Percentiles rank a stretch among this genome's conserved stretches.
Evolutionary conservation across 2,329 filamentous ascomycete species (phyloP).

Genomic region (Fusarium coicis): DNA sequence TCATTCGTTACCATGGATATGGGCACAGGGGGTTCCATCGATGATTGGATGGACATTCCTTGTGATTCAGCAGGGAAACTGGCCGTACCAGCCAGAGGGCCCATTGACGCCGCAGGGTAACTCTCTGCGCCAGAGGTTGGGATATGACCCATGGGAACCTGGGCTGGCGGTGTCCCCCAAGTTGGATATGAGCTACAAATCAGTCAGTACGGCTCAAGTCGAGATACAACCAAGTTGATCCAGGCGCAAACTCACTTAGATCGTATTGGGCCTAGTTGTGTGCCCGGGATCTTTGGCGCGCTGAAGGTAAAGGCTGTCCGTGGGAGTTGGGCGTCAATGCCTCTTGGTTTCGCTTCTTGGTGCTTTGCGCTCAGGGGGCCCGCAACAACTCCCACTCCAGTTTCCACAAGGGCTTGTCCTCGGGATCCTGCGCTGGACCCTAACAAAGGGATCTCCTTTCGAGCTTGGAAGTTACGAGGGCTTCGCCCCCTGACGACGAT

Average conservation of each 20-base stretch:
- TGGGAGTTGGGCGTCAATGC: conserved; percentile 65
- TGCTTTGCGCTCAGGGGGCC: conserved; percentile 66
- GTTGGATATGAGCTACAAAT: conserved; percentile 64
- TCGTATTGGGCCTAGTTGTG: conserved; percentile 63
- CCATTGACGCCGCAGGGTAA: conserved; percentile 64
- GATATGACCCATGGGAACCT: conserved; percentile 60
- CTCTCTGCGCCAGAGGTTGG: conserved; percentile 57
- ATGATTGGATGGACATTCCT: conserved; percentile 63
- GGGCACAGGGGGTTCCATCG: conserved; percentile 63
- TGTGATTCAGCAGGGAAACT: conserved; percentile 63
- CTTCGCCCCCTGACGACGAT: conserved; percentile 95
- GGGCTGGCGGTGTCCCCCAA: conserved; percentile 60
- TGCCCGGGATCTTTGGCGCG: conserved; percentile 65
- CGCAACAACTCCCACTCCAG: conserved; percentile 69
- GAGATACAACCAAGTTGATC: neutral
- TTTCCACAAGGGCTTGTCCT: conserved; percentile 78
- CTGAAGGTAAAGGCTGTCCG: conserved; percentile 69
- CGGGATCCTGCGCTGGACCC: conserved; percentile 80
- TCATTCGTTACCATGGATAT: conserved; percentile 62
- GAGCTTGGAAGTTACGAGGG: conserved; percentile 92
- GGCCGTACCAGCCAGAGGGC: conserved; percentile 59
- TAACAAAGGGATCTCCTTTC: conserved; percentile 90
- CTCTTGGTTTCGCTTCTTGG: conserved; percentile 62
- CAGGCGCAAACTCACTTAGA: conserved; percentile 62
- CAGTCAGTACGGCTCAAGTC: conserved; percentile 42